phyloP scores from a whole-genome alignment of 192 early-diverging fungal genomes.

The Allomyces macrogynus region DNA sequence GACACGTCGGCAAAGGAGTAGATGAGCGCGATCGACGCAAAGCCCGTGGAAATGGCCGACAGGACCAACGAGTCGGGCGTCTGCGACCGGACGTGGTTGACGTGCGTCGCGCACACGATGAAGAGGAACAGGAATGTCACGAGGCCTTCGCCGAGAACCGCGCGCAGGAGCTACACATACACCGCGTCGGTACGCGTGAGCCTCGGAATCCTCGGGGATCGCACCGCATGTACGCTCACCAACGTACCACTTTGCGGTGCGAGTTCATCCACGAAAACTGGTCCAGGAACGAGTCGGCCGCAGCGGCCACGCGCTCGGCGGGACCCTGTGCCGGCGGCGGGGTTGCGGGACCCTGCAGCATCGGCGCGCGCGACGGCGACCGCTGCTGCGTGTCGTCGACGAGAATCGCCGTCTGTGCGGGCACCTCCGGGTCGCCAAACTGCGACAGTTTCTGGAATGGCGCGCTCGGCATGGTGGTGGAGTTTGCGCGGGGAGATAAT shows the following conservation, averaged over 20 bases:
- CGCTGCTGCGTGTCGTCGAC: neutral
- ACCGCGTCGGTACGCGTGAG: neutral
- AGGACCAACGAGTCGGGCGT: constrained; percentile 25
- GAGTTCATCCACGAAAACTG: neutral
- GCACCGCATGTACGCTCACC: neutral
- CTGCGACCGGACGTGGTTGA: constrained; percentile 31
- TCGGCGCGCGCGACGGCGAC: neutral
- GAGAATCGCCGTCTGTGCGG: neutral
- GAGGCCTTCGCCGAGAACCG: constrained; percentile 34
- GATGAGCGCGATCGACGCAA: constrained; percentile 26
- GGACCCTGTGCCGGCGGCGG: neutral
- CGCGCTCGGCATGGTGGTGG: neutral
- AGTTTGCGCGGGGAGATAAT: too few relatives aligned
- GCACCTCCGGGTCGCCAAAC: too few relatives aligned
- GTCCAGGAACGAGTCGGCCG: neutral
- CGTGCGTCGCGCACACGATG: constrained; percentile 24
- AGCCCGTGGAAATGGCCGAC: constrained; percentile 24
- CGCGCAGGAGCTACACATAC: constrained; percentile 21
- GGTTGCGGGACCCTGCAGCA: neutral
- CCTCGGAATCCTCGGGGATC: neutral
- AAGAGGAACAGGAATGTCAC: constrained; percentile 40
- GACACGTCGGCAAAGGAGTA: constrained; percentile 46
- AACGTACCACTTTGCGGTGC: neutral
- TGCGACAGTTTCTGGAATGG: neutral
- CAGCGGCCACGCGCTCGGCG: neutral